phyloP scores from a whole-genome alignment of 352 stramenopile genomes.

The Globisporangium iwayamae region DNA sequence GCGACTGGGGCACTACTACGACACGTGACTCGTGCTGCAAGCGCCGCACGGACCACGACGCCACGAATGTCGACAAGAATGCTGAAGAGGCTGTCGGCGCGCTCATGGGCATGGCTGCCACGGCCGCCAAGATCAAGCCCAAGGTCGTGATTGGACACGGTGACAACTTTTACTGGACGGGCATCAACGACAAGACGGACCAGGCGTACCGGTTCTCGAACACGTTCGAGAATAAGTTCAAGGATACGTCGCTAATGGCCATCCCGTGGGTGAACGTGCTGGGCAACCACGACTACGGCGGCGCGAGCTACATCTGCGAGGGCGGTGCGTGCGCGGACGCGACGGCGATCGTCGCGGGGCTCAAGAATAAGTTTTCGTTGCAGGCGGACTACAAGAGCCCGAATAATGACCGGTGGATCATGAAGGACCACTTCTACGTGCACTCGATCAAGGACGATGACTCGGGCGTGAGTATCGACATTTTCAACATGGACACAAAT shows the following conservation, averaged over 20 bases:
- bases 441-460: conserved; percentile 53
- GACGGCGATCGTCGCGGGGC: conserved; percentile 10
- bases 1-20: conserved; percentile 70
- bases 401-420: conserved; percentile 76
- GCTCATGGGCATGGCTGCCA: conserved; percentile 58
- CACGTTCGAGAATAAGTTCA: conserved; percentile 60
- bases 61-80: conserved; percentile 55
- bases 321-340: conserved; percentile 18
- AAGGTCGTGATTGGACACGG: conserved; percentile 64
- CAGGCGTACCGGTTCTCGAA: conserved; percentile 45
- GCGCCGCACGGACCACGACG: conserved; percentile 43
- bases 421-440: conserved; percentile 83
- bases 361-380: conserved; percentile 55
- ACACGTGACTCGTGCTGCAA: conserved; percentile 68
- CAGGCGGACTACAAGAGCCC: conserved; percentile 79
- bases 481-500: conserved; percentile 87
- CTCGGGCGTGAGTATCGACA: conserved; percentile 69
- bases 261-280: conserved; percentile 64
- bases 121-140: conserved; percentile 29
- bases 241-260: conserved; percentile 36
- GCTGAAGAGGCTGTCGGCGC: conserved; percentile 61
- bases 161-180: conserved; percentile 72
- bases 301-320: conserved; percentile 52
- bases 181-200: conserved; percentile 39
- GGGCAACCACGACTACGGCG: conserved; percentile 73